Percentiles rank a stretch among this genome's conserved stretches.
Conservation (phyloP, 179 eudicot genomes). For the Patellifolia procumbens region DNA sequence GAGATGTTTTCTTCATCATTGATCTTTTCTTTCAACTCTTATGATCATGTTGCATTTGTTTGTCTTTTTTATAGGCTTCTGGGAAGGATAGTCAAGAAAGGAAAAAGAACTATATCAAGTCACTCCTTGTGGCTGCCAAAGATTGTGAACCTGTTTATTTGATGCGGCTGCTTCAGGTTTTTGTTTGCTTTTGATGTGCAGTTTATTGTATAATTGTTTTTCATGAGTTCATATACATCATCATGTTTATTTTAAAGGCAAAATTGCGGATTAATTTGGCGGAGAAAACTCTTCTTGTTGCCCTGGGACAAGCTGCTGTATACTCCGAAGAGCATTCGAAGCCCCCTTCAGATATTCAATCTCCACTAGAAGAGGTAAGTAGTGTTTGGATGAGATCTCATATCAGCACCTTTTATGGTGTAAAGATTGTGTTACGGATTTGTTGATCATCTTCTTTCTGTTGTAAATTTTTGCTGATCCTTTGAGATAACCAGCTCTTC, state of each 20-base stretch:
- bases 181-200: constrained; percentile 4
- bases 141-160: constrained; percentile 93
- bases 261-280: constrained; percentile 86
- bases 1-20: neutral
- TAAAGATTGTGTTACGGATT: neutral
- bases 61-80: constrained; percentile 53
- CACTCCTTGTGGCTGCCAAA: constrained; percentile 85
- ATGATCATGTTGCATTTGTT: neutral
- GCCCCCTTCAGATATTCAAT: constrained; percentile 56
- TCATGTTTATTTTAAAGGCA: constrained; percentile 29
- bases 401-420: neutral
- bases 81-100: constrained; percentile 93
- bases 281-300: constrained; percentile 87
- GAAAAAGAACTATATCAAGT: constrained; percentile 81
- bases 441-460: constrained; percentile 1
- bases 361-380: constrained; percentile 78
- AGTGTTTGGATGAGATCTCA: constrained; percentile 8
- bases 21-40: neutral
- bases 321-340: constrained; percentile 66
- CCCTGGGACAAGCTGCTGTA: constrained; percentile 87
- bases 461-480: neutral
- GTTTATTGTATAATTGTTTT: constrained; percentile 4
- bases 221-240: constrained; percentile 18
- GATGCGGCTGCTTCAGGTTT: constrained; percentile 90
- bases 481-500: neutral